Conservation (phyloP, 2,329 filamentous ascomycete genomes). For the Scytalidium lignicola region DNA sequence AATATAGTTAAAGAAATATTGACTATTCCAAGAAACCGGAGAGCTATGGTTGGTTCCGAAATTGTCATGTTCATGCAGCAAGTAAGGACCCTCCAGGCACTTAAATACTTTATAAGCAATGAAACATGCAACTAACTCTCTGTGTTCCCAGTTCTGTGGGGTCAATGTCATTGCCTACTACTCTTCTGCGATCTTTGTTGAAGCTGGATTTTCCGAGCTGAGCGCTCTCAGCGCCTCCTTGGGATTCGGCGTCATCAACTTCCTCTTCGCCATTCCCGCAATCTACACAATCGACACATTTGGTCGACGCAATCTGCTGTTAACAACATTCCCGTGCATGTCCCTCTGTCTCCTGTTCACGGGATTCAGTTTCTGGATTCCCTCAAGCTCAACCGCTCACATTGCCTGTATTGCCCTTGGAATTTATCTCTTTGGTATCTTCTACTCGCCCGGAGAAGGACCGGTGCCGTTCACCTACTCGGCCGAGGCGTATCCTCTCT, state of each 20-base stretch:
- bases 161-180: slow-evolving; percentile 57
- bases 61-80: slow-evolving; percentile 67
- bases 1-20: slow-evolving; percentile 52
- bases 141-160: slow-evolving; percentile 34
- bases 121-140: no score
- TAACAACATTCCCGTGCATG: slow-evolving; percentile 64
- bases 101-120: no score
- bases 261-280: slow-evolving; percentile 57
- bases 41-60: slow-evolving; percentile 54
- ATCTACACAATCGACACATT: slow-evolving; percentile 65
- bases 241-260: slow-evolving; percentile 61
- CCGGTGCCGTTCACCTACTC: slow-evolving; percentile 56
- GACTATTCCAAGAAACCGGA: slow-evolving; percentile 56
- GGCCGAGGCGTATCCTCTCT: slow-evolving; percentile 58
- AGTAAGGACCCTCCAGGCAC: no score
- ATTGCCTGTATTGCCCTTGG: slow-evolving; percentile 45
- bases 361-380: slow-evolving; percentile 48
- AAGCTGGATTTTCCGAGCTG: slow-evolving; percentile 46
- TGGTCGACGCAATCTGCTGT: slow-evolving; percentile 57
- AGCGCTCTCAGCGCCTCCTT: slow-evolving; percentile 54
- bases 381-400: slow-evolving; percentile 23
- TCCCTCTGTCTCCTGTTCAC: slow-evolving; percentile 44
- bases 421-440: slow-evolving; percentile 57
- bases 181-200: slow-evolving; percentile 54
- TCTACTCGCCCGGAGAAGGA: slow-evolving; percentile 60